Evolutionary conservation across 352 stramenopile species (phyloP), one percentile per base, ranked within the genome.

Genomic region (Aphanomyces astaci): DNA sequence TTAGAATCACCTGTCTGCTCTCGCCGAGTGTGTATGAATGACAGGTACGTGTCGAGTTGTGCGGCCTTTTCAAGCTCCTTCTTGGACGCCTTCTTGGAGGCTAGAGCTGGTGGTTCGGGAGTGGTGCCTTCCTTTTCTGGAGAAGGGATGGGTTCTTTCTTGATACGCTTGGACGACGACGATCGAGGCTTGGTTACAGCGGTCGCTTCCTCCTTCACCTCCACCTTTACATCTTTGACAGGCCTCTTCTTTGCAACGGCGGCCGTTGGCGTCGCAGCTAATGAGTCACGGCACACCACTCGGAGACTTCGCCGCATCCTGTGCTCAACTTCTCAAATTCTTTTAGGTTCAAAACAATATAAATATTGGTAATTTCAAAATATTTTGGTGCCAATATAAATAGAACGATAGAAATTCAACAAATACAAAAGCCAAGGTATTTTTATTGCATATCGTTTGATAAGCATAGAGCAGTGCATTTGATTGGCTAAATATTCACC

Each of bases 301-400:
- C 56, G 36, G 13, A 53, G 32, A 27, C 56, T 65, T n/a, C 56
- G 56, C 2, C 56, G 56, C 33, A 65, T 65, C 27, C 4, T 53
- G 22, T 43, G n/a, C n/a, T n/a, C n/a, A n/a, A n/a, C n/a, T n/a
- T n/a, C n/a, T n/a, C n/a, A n/a, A n/a, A n/a, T n/a, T n/a, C n/a
- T n/a, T n/a, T n/a, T n/a, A n/a, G n/a, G n/a, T n/a, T n/a, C n/a
- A n/a, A n/a, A n/a, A n/a, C n/a, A n/a, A n/a, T n/a, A n/a, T n/a
- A n/a, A n/a, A n/a, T n/a, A n/a, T n/a, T n/a, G n/a, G n/a, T n/a
- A n/a, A n/a, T n/a, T n/a, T n/a, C 36, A 15, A 15, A 43, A 43
- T 15, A 43, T 15, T 43, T 43, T 43, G 36, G 36, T 43, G 36
- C 36, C 7, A 43, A 43, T 15, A 15, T 43, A 15, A 15, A 15